Conservation (phyloP, 768 basidiomycete species). For the Amanita brunnescens region DNA sequence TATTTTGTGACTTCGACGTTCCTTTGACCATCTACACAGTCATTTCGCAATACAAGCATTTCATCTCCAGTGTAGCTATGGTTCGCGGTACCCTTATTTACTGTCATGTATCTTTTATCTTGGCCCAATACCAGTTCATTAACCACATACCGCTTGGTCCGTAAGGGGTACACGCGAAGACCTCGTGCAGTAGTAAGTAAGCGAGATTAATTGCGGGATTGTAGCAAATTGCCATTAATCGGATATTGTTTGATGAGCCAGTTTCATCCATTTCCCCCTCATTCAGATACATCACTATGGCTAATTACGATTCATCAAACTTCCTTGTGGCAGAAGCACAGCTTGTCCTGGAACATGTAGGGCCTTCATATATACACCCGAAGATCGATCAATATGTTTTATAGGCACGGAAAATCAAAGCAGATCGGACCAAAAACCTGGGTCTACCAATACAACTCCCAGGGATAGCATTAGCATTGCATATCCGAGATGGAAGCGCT, state of each 20-base stretch:
- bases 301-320: conserved; percentile 30
- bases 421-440: conserved; percentile 56
- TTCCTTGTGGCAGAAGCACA: conserved; percentile 71
- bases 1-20: background rate
- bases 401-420: conserved; percentile 67
- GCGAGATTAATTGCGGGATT: background rate
- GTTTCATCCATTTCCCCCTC: background rate
- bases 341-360: conserved; percentile 50
- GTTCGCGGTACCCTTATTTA: background rate
- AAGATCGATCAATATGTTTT: conserved; percentile 1
- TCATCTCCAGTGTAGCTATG: conserved; percentile 10
- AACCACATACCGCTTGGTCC: background rate
- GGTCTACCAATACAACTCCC: conserved; percentile 74
- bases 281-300: conserved; percentile 8
- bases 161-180: background rate
- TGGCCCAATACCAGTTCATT: background rate
- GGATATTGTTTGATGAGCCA: background rate
- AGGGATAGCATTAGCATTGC: conserved; percentile 67
- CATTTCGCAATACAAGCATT: conserved; percentile 3
- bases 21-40: background rate
- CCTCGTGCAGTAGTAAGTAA: background rate
- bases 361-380: conserved; percentile 14
- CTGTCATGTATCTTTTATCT: background rate
- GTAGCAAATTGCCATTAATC: background rate
- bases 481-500: conserved; percentile 53